phyloP scores from a whole-genome alignment of 176 grass and related monocot species.

The Paspalum notatum region DNA sequence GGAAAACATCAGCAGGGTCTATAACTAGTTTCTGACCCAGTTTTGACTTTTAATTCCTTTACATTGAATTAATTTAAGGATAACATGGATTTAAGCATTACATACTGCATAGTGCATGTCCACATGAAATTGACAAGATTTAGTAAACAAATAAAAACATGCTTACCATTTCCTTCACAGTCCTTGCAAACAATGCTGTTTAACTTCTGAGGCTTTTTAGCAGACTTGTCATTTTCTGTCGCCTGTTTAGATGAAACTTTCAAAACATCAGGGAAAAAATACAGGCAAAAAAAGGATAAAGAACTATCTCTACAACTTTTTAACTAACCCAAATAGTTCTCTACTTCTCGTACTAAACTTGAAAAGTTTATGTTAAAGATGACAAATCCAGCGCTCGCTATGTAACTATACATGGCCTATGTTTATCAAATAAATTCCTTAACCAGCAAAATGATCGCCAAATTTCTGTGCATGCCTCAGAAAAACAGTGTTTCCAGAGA shows the following conservation, averaged over 20 bases:
- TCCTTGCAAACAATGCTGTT: slow-evolving; percentile 60
- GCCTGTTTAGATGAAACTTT: slow-evolving; percentile 50
- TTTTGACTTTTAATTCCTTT: slow-evolving; percentile 18
- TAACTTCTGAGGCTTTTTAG: slow-evolving; percentile 49
- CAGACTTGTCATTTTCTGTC: slow-evolving; percentile 48
- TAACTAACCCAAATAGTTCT: background rate
- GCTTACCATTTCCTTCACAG: slow-evolving; percentile 73
- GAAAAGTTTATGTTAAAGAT: background rate
- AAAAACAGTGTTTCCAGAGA: too few species aligned
- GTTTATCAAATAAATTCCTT: background rate
- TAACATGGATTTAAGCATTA: background rate
- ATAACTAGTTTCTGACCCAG: background rate
- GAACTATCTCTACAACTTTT: background rate
- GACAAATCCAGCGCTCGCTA: background rate
- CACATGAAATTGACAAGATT: background rate
- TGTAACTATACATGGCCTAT: background rate
- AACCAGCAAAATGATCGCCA: too few species aligned
- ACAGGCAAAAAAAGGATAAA: slow-evolving; percentile 8
- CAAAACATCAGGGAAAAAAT: slow-evolving; percentile 16
- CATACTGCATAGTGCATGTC: background rate
- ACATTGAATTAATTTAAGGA: background rate
- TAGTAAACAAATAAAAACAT: slow-evolving; percentile 26
- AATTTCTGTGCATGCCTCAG: too few species aligned
- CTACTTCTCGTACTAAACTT: background rate
- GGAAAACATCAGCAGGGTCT: background rate